Conservation (phyloP, 2,329 filamentous ascomycete genomes). For the Lasiodiplodia sp. region DNA sequence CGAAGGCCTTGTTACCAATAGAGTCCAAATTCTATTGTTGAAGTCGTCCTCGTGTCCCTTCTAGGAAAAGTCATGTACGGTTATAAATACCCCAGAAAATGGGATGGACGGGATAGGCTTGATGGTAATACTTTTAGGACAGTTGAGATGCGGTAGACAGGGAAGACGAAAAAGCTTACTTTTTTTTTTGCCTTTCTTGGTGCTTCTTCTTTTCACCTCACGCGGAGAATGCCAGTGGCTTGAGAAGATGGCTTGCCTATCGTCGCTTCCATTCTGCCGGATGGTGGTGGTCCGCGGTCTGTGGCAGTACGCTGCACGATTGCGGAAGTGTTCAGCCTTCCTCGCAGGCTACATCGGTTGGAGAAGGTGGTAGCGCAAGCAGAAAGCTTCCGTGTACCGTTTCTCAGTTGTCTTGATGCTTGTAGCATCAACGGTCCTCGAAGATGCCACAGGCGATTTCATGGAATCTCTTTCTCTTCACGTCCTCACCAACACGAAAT, state of each 20-base stretch:
- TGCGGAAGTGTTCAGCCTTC: not conserved
- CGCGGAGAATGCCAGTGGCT: not conserved
- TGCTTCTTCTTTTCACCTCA: not conserved
- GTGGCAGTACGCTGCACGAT: not conserved
- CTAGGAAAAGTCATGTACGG: too few species aligned
- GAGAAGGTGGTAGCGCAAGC: too few species aligned
- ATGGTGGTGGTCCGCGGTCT: not conserved
- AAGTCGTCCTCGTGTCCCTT: not conserved
- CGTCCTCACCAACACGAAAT: not conserved
- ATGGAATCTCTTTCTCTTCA: not conserved
- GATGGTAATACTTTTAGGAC: too few species aligned
- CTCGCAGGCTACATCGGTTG: too few species aligned
- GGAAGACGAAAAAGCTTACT: conserved; percentile 1
- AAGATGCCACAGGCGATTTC: not conserved
- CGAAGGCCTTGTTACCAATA: too few species aligned
- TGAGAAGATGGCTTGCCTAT: not conserved
- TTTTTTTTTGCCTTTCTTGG: not conserved
- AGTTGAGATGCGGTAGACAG: too few species aligned
- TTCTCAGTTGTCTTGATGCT: too few species aligned
- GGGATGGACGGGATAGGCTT: too few species aligned
- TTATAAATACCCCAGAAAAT: not conserved
- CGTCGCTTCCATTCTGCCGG: conserved; percentile 4
- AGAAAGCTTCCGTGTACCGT: too few species aligned
- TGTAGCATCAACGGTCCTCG: too few species aligned
- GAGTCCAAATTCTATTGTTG: too few species aligned